Conservation (phyloP, 2,329 filamentous ascomycete species). For the Graphilbum fragrans region DNA sequence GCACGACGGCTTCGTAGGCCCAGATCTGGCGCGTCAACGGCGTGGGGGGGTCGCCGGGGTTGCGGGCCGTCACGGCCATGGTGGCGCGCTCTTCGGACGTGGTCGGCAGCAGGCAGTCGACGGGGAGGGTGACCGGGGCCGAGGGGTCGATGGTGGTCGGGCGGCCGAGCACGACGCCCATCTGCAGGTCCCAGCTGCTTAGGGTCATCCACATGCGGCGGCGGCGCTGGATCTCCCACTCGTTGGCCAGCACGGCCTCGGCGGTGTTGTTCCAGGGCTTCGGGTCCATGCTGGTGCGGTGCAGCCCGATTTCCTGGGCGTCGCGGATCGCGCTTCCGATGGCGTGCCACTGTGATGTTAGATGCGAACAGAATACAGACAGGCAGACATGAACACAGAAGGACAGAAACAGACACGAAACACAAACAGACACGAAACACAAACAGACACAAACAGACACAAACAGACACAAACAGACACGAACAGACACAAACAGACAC, state of each 20-base stretch:
- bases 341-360: slow-evolving; percentile 34
- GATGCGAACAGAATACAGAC: background rate
- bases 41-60: slow-evolving; percentile 41
- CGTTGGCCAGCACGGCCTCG: slow-evolving; percentile 39
- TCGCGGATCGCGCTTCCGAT: slow-evolving; percentile 46
- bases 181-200: slow-evolving; percentile 41
- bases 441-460: no score
- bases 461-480: background rate
- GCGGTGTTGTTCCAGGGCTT: slow-evolving; percentile 30
- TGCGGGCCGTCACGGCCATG: slow-evolving; percentile 33
- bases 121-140: slow-evolving; percentile 33
- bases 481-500: background rate
- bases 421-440: background rate
- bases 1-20: slow-evolving; percentile 32
- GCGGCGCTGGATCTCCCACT: slow-evolving; percentile 45
- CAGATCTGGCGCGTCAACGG: slow-evolving; percentile 41
- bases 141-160: slow-evolving; percentile 43
- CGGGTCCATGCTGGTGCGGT: slow-evolving; percentile 40
- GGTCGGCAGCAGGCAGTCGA: slow-evolving; percentile 38
- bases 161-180: slow-evolving; percentile 38
- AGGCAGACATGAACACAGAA: background rate
- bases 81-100: slow-evolving; percentile 24
- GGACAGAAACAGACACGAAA: no score
- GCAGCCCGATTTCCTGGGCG: slow-evolving; percentile 50
- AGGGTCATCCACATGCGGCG: slow-evolving; percentile 45